A percentile compares a stretch with the other conserved stretches of the same genome.
Evolutionary conservation across 2,329 filamentous ascomycete genomes (phyloP).

Genomic region (Helicocarpus griseus): DNA sequence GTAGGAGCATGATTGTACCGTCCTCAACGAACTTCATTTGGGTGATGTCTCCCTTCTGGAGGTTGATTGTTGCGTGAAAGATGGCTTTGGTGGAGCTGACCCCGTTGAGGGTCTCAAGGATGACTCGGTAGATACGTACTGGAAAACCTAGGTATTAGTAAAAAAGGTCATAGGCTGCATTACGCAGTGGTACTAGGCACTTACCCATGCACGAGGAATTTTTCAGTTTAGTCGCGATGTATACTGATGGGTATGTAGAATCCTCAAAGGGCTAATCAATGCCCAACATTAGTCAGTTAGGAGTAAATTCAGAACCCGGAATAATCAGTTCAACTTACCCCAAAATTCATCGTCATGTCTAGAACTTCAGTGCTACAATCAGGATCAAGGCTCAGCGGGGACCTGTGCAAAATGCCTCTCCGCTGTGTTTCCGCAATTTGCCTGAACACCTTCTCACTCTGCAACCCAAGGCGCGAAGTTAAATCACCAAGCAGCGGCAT

Average conservation of each 20-base stretch:
- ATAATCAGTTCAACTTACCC: conserved; percentile 25
- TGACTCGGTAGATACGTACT: conserved; percentile 51
- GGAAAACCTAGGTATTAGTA: neutral
- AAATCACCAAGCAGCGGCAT: conserved; percentile 56
- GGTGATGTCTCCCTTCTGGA: conserved; percentile 30
- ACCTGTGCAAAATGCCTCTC: conserved; percentile 58
- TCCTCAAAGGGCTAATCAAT: conserved; percentile 17
- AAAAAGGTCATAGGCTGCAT: neutral
- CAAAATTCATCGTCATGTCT: conserved; percentile 51
- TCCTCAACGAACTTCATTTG: conserved; percentile 63
- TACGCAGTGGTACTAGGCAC: conserved; percentile 8
- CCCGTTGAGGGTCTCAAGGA: conserved; percentile 47
- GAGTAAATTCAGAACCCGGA: neutral
- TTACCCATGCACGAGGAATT: conserved; percentile 26
- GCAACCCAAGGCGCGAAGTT: conserved; percentile 47
- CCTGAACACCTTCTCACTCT: conserved; percentile 54
- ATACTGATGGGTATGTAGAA: conserved; percentile 21
- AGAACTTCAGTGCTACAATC: conserved; percentile 28
- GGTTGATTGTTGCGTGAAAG: conserved; percentile 22
- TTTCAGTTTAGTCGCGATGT: conserved; percentile 24
- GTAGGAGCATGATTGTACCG: conserved; percentile 50
- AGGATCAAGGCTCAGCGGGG: conserved; percentile 39
- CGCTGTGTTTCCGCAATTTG: conserved; percentile 61
- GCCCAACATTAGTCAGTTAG: neutral
- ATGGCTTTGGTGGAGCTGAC: conserved; percentile 41